A percentile compares a stretch with the other conserved stretches of the same genome.
Conservation (phyloP, 2,329 filamentous ascomycete species). For the Fusarium chaquense region DNA sequence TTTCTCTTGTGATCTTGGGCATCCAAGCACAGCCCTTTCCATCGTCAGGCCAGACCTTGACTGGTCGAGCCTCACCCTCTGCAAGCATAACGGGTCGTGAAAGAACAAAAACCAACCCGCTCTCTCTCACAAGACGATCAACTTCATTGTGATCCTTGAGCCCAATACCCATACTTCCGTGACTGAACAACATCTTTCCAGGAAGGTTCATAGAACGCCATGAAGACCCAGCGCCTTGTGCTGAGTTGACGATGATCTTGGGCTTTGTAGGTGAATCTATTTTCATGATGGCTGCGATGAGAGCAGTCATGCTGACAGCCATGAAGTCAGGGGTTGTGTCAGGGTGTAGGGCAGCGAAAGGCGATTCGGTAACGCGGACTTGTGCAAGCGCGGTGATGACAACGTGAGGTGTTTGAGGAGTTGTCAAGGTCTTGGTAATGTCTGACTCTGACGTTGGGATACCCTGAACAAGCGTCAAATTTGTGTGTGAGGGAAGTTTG, state of each 20-base stretch:
- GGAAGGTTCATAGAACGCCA: conserved; percentile 34
- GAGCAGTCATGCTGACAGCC: conserved; percentile 17
- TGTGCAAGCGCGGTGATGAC: conserved; percentile 26
- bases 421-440: background rate
- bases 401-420: background rate
- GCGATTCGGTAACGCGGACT: conserved; percentile 17
- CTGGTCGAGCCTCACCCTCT: conserved; percentile 1
- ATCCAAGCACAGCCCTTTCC: conserved; percentile 37
- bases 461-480: conserved; percentile 23
- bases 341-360: too few relatives aligned
- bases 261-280: background rate
- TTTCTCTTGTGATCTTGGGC: conserved; percentile 27
- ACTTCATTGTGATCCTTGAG: conserved; percentile 32
- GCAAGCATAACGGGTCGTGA: conserved; percentile 27
- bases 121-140: conserved; percentile 13
- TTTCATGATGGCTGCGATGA: background rate
- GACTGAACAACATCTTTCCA: conserved; percentile 23
- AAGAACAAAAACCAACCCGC: conserved; percentile 16
- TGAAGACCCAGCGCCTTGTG: conserved; percentile 12
- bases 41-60: conserved; percentile 34
- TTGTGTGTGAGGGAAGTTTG: conserved; percentile 5
- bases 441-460: conserved; percentile 25
- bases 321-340: conserved; percentile 28
- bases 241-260: conserved; percentile 21
- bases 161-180: conserved; percentile 22